phyloP scores from a whole-genome alignment of 331 rosid species.

The Malus hybrid region DNA sequence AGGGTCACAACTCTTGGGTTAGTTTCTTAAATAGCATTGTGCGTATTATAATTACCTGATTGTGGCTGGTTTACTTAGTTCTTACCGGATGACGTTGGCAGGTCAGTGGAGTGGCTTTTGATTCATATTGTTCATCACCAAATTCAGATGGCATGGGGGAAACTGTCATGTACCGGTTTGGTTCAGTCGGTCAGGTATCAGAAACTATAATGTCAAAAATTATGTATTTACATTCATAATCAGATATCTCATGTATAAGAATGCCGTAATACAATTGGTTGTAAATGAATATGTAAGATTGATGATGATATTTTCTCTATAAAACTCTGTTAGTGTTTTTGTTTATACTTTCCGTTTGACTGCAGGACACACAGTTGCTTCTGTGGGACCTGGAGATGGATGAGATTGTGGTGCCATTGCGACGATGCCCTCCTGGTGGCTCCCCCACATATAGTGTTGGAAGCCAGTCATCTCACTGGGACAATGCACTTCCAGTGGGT shows the following conservation, averaged over 20 bases:
- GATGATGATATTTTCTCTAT: not conserved
- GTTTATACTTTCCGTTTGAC: not conserved
- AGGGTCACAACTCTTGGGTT: constrained; percentile 98
- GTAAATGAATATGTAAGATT: not conserved
- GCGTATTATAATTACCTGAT: not conserved
- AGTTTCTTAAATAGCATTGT: constrained; percentile 15
- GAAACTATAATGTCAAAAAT: not conserved
- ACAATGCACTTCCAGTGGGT: constrained; percentile 60
- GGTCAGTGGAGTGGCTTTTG: constrained; percentile 98
- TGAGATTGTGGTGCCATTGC: constrained; percentile 88
- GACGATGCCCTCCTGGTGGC: constrained; percentile 88
- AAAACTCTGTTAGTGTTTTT: not conserved
- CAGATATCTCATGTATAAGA: not conserved
- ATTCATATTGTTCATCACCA: constrained; percentile 92
- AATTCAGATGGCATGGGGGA: constrained; percentile 67
- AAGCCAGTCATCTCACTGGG: constrained; percentile 96
- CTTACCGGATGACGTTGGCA: constrained; percentile 25
- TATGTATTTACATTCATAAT: not conserved
- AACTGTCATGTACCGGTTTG: constrained; percentile 77
- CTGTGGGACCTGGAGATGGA: constrained; percentile 97
- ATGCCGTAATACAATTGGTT: not conserved
- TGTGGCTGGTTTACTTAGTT: not conserved
- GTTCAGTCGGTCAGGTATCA: constrained; percentile 95
- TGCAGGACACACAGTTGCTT: constrained; percentile 91
- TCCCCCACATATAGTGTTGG: constrained; percentile 89